Evolutionary conservation across 225 moss, liverwort and hornwort species (phyloP).

Genomic region (Climacium dendroides): DNA sequence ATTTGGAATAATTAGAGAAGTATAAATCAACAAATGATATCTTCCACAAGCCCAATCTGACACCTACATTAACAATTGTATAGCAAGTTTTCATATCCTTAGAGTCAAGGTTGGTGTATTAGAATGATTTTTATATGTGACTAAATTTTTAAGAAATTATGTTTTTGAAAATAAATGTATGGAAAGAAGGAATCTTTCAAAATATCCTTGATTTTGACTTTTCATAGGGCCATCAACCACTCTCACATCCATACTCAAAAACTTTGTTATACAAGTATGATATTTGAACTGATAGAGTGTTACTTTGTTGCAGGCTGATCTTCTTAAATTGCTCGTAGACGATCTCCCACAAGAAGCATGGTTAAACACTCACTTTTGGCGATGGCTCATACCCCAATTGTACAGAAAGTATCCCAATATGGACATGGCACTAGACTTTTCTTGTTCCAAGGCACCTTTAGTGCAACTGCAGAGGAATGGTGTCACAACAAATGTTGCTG

Average conservation of each 20-base stretch:
- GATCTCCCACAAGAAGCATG: constrained; percentile 51
- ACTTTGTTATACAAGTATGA: fast-evolving
- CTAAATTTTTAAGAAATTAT: not conserved
- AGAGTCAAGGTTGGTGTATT: fast-evolving
- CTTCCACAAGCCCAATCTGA: not conserved
- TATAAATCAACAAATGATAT: not conserved
- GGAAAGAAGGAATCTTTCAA: too few species aligned
- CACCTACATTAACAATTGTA: not conserved
- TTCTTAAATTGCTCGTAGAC: constrained; percentile 60
- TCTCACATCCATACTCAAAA: not conserved
- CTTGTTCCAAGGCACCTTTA: constrained; percentile 42
- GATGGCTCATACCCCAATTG: constrained; percentile 71
- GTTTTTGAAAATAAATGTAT: not conserved
- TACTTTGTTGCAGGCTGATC: constrained; percentile 28
- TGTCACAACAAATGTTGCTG: constrained; percentile 23
- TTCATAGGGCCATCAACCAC: fast-evolving
- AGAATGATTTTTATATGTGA: not conserved
- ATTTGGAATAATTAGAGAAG: not conserved
- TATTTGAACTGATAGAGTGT: not conserved
- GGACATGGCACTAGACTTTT: constrained; percentile 64
- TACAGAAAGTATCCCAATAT: constrained; percentile 80
- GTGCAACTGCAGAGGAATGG: constrained; percentile 42
- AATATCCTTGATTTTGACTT: not conserved
- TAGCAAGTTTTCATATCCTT: not conserved
- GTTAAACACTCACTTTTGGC: constrained; percentile 86